phyloP scores from a whole-genome alignment of 495 filamentous ascomycete species.

The Trichoderma virens region DNA sequence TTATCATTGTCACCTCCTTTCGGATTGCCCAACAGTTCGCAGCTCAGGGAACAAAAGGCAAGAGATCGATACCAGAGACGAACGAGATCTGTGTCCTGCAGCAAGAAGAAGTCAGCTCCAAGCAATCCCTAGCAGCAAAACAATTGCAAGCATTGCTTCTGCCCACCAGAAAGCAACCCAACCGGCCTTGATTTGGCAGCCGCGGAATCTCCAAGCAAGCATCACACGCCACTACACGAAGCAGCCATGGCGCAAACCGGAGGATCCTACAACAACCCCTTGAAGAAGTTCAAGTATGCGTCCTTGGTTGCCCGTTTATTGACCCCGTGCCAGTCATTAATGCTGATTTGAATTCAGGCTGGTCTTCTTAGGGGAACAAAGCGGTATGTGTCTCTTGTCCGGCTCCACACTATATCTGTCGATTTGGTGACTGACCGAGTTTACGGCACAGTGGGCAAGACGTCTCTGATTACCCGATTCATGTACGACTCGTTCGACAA shows the following conservation, averaged over 20 bases:
- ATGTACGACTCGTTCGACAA: conserved; percentile 99
- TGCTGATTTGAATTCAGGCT: conserved; percentile 47
- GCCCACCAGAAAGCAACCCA: not conserved
- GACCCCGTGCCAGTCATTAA: conserved; percentile 3
- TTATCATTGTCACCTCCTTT: conserved; percentile 6
- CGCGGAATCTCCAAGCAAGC: not conserved
- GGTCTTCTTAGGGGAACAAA: conserved; percentile 96
- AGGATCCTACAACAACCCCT: conserved; percentile 93
- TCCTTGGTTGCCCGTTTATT: conserved; percentile 15
- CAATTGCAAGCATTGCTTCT: not conserved
- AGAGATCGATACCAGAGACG: not conserved
- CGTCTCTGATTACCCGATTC: conserved; percentile 95
- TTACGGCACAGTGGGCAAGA: conserved; percentile 80
- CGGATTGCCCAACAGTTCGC: not conserved
- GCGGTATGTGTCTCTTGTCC: conserved; percentile 54
- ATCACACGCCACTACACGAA: conserved; percentile 12
- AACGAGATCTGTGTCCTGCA: not conserved
- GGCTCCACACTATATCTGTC: conserved; percentile 16
- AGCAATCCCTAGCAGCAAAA: too few species aligned
- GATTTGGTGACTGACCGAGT: conserved; percentile 16
- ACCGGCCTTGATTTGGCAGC: not conserved
- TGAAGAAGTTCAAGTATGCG: conserved; percentile 98
- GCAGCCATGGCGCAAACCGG: conserved; percentile 47
- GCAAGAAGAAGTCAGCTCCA: not conserved
- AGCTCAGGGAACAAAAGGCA: not conserved